Evolutionary conservation across 768 basidiomycete species (phyloP).

Genomic region (Coprinopsis strossmayeri): DNA sequence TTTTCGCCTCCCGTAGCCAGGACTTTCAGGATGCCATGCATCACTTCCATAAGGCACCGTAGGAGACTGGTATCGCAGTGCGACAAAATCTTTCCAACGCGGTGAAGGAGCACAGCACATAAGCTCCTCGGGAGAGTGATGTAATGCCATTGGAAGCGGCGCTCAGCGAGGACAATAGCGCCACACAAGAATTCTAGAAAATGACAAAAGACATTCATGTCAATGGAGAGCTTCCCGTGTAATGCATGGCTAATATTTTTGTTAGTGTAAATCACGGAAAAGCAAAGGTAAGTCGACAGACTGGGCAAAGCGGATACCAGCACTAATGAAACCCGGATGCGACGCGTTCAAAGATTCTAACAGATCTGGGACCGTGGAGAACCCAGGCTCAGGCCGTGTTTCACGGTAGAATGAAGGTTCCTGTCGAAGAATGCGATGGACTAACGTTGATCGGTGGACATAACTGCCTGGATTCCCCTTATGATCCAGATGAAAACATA

Average conservation of each 20-base stretch:
- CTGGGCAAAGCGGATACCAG: background rate
- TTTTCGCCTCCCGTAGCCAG: slow-evolving; percentile 23
- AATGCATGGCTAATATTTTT: slow-evolving; percentile 36
- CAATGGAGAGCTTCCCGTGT: slow-evolving; percentile 27
- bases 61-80: slow-evolving; percentile 1
- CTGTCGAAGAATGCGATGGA: slow-evolving; percentile 10
- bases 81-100: background rate
- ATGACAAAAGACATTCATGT: slow-evolving; percentile 44
- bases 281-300: background rate
- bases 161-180: slow-evolving; percentile 27
- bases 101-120: slow-evolving; percentile 25
- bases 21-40: slow-evolving; percentile 19
- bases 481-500: slow-evolving; percentile 35
- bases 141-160: slow-evolving; percentile 27
- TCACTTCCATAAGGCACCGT: slow-evolving; percentile 9
- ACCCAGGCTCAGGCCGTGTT: background rate
- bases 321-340: slow-evolving; percentile 15
- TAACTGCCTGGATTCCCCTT: slow-evolving; percentile 14
- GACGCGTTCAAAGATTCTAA: background rate
- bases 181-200: slow-evolving; percentile 43
- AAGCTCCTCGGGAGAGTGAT: slow-evolving; percentile 50
- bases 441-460: slow-evolving; percentile 18
- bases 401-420: background rate
- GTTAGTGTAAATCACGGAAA: background rate
- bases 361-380: slow-evolving; percentile 17